These are phyloP conservation scores for Colletotrichum sp. DNA, from an alignment of 2,329 filamentous ascomycete species.

Conservation along the genomic window DNA sequence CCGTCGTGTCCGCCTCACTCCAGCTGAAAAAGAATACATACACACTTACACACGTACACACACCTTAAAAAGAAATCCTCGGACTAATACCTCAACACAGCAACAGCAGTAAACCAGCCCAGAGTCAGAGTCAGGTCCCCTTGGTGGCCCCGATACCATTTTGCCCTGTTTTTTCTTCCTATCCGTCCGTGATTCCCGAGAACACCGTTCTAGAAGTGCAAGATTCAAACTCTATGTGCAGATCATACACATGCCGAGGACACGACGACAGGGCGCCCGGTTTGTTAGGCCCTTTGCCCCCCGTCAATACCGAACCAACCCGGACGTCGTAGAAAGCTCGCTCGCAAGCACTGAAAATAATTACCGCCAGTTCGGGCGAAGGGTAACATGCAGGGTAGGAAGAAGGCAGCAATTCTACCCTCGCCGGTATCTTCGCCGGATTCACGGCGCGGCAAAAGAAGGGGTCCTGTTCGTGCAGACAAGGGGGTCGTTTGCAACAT, in stretches of 20 bases:
- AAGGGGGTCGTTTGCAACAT: not conserved
- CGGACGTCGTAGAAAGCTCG: not conserved
- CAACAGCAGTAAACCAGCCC: not conserved
- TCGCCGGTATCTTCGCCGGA: not conserved
- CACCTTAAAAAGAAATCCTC: not conserved
- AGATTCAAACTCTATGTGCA: not conserved
- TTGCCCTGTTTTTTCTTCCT: not conserved
- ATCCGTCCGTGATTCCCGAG: not conserved
- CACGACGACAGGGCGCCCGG: not conserved
- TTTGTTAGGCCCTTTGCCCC: not conserved
- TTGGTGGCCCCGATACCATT: not conserved
- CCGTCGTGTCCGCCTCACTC: conserved; percentile 3
- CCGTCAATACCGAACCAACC: not conserved
- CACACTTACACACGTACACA: not conserved
- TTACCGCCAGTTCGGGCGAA: not conserved
- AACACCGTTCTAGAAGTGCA: conserved; percentile 13
- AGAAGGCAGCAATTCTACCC: not conserved
- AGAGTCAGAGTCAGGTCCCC: not conserved
- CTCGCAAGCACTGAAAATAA: not conserved
- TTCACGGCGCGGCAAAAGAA: not conserved
- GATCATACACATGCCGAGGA: conserved; percentile 5
- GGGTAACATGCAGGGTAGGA: not conserved
- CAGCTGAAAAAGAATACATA: not conserved
- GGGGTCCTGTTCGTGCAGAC: not conserved
- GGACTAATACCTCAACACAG: not conserved